Conservation (phyloP, 768 basidiomycete genomes). For the Mycena olivaceomarginata region DNA sequence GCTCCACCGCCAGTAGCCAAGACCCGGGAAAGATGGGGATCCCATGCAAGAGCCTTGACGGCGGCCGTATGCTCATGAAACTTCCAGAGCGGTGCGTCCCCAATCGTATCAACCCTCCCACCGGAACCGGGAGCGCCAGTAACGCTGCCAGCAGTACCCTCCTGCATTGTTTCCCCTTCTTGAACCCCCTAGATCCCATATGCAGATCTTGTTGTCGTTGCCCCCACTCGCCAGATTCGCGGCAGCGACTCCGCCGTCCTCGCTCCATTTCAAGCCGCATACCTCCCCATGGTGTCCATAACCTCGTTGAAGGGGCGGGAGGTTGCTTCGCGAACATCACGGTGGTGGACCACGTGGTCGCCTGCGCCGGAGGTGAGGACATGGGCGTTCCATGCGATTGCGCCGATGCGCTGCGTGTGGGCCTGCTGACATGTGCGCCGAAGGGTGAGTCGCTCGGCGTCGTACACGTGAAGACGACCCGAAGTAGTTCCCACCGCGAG, state of each 20-base stretch:
- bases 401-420: conserved; percentile 93
- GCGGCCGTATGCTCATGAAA: conserved; percentile 98
- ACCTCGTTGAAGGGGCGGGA: conserved; percentile 81
- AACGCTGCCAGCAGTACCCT: conserved; percentile 50
- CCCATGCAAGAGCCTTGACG: conserved; percentile 99
- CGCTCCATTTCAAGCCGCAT: conserved; percentile 96
- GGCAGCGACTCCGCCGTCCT: conserved; percentile 60
- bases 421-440: conserved; percentile 90
- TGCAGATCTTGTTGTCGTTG: conserved; percentile 99
- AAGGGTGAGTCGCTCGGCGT: conserved; percentile 84
- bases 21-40: conserved; percentile 93
- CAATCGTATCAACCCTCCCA: conserved; percentile 56
- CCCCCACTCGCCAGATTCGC: conserved; percentile 93
- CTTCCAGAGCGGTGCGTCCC: conserved; percentile 88
- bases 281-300: conserved; percentile 94
- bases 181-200: conserved; percentile 93
- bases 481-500: conserved; percentile 95
- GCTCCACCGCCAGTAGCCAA: conserved; percentile 98
- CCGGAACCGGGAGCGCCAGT: conserved; percentile 46
- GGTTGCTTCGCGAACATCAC: conserved; percentile 89
- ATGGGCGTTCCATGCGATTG: conserved; percentile 94
- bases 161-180: conserved; percentile 61
- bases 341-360: conserved; percentile 93
- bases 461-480: conserved; percentile 95
- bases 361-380: conserved; percentile 93